Base-by-base conservation (phyloP, 371 early-diverging fungal species). In the Rhizomucor miehei region DNA sequence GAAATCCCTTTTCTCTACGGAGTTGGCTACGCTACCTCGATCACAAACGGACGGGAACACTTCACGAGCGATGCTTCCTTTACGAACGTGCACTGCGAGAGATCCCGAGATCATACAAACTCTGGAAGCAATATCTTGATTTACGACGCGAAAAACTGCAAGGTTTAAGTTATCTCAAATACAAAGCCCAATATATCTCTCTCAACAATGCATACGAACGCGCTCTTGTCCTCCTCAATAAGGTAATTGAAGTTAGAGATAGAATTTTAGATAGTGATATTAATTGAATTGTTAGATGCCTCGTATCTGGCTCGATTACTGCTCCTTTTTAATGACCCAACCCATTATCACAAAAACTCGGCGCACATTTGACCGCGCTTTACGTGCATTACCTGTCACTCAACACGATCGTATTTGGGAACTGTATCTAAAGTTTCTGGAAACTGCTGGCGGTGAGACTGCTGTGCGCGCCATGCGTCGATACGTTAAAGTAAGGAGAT, bases 101-200 rank as follows among this genome's bases (percentile, higher is more conserved):
- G 46, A 71, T 97, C 1, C 99, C 99, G 1, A 92, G 95, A 2
- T 91, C 92, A 6, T 98, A 95, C 75, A 96, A 95, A 67, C 78
- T 99, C 13, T 99, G 98, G 98, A 93, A 91, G 63, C 65, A 71
- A 35, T 95, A 96, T 61, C 67, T 97, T n/a, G 89, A 89, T 62
- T 66, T 85, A 40, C 84, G 94, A 44, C 67, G 75, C 29, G 67
- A 77, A 24, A 75, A 69, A 38, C 56, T 91, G 6, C 66, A 71
- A 23, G 66, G 77, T 16, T 48, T 68, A 38, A 65, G 88, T 60
- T 69, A 85, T 54, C 64, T 79, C 9, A 56, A 60, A 47, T 67
- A 71, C 48, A 63, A 72, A 51, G 73, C 70, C 4, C 89, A 85
- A 46, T 91, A 86, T 71, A 70, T 75, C 19, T 69, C 72, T 17